A percentile compares a stretch with the other conserved stretches of the same genome.
Evolutionary conservation across 164 flowering plant species (phyloP).

Genomic region (Dillenia turbinata): DNA sequence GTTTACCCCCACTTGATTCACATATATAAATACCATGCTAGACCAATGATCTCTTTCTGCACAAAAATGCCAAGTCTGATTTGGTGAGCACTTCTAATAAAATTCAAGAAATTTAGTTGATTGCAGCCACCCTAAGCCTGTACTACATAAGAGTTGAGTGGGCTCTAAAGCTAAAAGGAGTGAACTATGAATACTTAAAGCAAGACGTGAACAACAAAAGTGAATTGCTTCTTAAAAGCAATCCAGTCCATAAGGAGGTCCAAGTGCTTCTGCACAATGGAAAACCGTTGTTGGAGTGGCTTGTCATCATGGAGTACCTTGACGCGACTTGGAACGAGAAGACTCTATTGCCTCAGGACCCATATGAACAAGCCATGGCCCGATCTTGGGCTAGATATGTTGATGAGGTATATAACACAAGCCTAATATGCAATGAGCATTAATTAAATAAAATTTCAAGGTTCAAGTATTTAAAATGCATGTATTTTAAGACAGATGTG

Average conservation of each 20-base stretch:
- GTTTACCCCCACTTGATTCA: no score
- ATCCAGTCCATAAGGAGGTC: conserved; percentile 2
- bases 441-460: no score
- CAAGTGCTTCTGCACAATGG: no score
- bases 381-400: conserved; percentile 6
- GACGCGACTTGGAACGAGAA: conserved; percentile 1
- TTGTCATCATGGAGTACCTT: conserved; percentile 3
- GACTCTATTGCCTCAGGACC: conserved; percentile 2
- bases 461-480: no score
- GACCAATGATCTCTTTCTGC: no score
- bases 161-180: conserved; percentile 4
- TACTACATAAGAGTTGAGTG: background rate
- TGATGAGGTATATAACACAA: no score
- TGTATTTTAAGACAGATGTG: no score
- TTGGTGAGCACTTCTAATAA: no score
- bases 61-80: no score
- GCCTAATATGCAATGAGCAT: no score
- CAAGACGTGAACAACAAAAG: background rate
- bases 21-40: no score
- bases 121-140: background rate
- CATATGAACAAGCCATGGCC: conserved; percentile 3
- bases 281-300: background rate
- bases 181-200: background rate
- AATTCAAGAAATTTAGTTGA: background rate
- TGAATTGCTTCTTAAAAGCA: background rate